A percentile compares a stretch with the other conserved stretches of the same genome.
Conservation (phyloP, 495 filamentous ascomycete genomes). For the Neurospora tetrasperma region DNA sequence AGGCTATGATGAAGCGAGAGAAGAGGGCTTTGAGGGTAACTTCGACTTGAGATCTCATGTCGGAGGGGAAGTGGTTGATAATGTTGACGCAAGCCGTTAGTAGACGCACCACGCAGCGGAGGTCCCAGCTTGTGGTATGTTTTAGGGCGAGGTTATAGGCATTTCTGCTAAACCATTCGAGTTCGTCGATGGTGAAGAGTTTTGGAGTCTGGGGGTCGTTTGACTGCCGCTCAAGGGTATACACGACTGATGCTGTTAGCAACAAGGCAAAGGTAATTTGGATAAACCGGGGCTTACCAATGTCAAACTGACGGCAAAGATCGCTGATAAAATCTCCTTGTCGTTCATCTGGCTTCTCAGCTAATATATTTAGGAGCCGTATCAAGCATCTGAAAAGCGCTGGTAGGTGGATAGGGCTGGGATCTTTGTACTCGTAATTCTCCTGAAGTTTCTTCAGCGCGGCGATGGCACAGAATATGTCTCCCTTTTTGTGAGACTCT, state of each 20-base stretch:
- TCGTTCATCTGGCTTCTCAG: constrained; percentile 30
- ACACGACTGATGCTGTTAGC: constrained; percentile 28
- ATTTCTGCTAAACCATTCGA: constrained; percentile 75
- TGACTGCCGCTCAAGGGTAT: constrained; percentile 34
- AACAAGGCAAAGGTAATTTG: background rate
- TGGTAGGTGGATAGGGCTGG: constrained; percentile 51
- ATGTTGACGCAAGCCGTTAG: constrained; percentile 52
- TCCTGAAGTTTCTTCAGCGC: constrained; percentile 50
- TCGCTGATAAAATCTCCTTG: constrained; percentile 3
- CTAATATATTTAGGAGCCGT: constrained; percentile 45
- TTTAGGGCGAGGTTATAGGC: constrained; percentile 65
- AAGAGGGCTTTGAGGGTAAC: constrained; percentile 50
- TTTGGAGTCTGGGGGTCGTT: constrained; percentile 19
- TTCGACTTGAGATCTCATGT: constrained; percentile 35
- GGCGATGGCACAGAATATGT: constrained; percentile 45
- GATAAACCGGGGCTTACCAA: background rate
- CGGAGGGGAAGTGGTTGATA: constrained; percentile 46
- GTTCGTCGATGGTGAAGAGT: constrained; percentile 48
- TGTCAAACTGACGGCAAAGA: constrained; percentile 1
- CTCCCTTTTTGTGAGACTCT: constrained; percentile 58
- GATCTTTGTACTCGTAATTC: constrained; percentile 40
- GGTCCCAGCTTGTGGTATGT: constrained; percentile 43
- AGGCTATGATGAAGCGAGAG: constrained; percentile 57
- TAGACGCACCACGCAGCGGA: constrained; percentile 43
- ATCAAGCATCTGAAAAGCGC: constrained; percentile 57